Conservation (phyloP, 2,329 filamentous ascomycete species). For the Neofusicoccum umdonicola region DNA sequence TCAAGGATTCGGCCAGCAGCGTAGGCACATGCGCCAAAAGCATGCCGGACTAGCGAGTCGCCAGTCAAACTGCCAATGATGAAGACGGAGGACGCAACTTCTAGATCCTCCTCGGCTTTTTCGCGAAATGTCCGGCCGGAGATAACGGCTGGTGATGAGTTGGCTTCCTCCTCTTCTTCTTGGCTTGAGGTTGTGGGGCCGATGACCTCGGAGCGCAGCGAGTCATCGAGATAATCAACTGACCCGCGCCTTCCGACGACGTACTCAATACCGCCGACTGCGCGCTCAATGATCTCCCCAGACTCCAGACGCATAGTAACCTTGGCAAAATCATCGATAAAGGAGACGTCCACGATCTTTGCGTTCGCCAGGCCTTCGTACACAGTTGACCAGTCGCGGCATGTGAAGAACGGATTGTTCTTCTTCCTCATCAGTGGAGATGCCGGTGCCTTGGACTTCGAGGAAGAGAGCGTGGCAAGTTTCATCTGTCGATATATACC, state of each 20-base stretch:
- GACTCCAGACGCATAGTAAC: conserved; percentile 46
- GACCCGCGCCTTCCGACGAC: conserved; percentile 57
- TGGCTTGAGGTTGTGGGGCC: conserved; percentile 16
- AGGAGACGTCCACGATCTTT: conserved; percentile 42
- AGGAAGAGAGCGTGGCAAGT: conserved; percentile 38
- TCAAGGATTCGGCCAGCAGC: conserved; percentile 53
- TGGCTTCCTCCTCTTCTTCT: conserved; percentile 6
- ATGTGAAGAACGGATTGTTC: conserved; percentile 47
- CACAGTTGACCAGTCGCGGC: conserved; percentile 48
- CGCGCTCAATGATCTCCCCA: conserved; percentile 44
- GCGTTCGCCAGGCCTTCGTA: conserved; percentile 59
- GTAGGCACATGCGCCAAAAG: conserved; percentile 58
- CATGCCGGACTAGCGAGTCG: conserved; percentile 60
- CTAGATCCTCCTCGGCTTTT: conserved; percentile 52
- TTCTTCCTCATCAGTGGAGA: conserved; percentile 27
- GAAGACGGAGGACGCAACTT: conserved; percentile 54
- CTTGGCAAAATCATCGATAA: conserved; percentile 20
- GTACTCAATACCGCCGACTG: conserved; percentile 52
- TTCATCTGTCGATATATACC: conserved; percentile 61
- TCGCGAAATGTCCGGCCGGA: conserved; percentile 54
- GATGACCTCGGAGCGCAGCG: conserved; percentile 50
- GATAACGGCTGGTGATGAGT: conserved; percentile 34
- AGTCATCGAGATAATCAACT: conserved; percentile 50
- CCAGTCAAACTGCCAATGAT: conserved; percentile 60
- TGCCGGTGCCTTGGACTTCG: conserved; percentile 15